Base-by-base conservation (phyloP, 306 rosid species). In the Hippophae gyantsensis region DNA sequence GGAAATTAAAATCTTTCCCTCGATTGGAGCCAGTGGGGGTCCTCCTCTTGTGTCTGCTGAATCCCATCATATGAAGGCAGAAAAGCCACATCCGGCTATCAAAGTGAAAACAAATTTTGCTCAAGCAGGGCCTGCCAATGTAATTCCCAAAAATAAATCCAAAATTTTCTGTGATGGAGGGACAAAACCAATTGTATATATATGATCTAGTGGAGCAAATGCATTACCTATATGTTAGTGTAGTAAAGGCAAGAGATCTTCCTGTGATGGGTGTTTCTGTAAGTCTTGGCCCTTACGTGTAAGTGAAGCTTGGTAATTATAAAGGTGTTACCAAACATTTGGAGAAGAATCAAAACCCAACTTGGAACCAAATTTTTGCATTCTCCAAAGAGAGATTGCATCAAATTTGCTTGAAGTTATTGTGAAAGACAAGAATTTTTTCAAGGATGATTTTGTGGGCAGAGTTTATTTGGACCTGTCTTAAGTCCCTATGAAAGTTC, bases 201-300 rank as follows among this genome's bases (percentile, higher is more conserved):
- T 92, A 88, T 49, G 99, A 92, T 58, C 67, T 92, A 18, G 99
- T 92, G 61, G 99, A 92, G 71, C 90, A 65, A 71, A 92, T 92
- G 99, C 82, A 88, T 47, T 92, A 55, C 78, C 61, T 92, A 77
- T 92, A 88, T 69, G 97, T 88, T 9, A 88, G 74, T 68, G 99
- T 92, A 51, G 97, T 83, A 18, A 92, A 88, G 60, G 99, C 97
- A 7, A 78, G 80, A 63, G 95, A 86, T 58, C 97, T 92, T 43
- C 99, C 97, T 0, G 80, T 72, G 7, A 92, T 92, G 99, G 99
- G 87, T 74, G 63, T 85, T 26, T 7, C 96, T 0, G 96, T 95
- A 42, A 88, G 99, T 58, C 78, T 92, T n/a, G 99, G 87, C 57
- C 98, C 98, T 52, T 90, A 85, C 57, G 98, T 83, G 76, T 95